phyloP scores from a whole-genome alignment of 208 protist species.

The Porcisia deanei region DNA sequence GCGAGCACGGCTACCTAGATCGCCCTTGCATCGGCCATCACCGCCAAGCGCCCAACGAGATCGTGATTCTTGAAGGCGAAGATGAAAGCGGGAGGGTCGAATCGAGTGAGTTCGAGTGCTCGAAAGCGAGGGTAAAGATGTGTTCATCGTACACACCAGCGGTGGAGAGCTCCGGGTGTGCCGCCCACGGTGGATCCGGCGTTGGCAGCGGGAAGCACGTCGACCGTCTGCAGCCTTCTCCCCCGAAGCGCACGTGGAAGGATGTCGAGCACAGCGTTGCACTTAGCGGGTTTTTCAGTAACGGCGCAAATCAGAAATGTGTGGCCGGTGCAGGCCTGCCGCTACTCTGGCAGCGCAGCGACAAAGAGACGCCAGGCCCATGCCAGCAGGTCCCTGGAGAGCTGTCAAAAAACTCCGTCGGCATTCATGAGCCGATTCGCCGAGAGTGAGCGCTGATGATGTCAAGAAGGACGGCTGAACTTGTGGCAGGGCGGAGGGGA shows the following conservation, averaged over 20 bases:
- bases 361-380: neutral
- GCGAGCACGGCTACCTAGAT: conserved; percentile 6
- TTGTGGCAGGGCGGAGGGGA: no score
- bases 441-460: neutral
- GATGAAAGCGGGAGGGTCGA: neutral
- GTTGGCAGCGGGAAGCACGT: neutral
- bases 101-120: no score
- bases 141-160: neutral
- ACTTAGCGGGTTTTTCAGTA: conserved; percentile 43
- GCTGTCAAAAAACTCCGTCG: conserved; percentile 5
- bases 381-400: neutral
- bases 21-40: neutral
- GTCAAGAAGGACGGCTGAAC: no score
- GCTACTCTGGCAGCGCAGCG: neutral
- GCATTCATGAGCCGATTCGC: neutral
- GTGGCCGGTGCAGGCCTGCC: neutral
- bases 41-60: neutral
- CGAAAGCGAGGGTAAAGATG: neutral
- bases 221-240: conserved; percentile 5
- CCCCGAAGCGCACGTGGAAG: conserved; percentile 23
- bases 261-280: conserved; percentile 36
- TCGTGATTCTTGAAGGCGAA: neutral
- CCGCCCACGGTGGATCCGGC: neutral
- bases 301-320: conserved; percentile 4
- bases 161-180: neutral